Evolutionary conservation across 1,284 basidiomycete species (phyloP).

Genomic region (Rhodotorula glutinis): DNA sequence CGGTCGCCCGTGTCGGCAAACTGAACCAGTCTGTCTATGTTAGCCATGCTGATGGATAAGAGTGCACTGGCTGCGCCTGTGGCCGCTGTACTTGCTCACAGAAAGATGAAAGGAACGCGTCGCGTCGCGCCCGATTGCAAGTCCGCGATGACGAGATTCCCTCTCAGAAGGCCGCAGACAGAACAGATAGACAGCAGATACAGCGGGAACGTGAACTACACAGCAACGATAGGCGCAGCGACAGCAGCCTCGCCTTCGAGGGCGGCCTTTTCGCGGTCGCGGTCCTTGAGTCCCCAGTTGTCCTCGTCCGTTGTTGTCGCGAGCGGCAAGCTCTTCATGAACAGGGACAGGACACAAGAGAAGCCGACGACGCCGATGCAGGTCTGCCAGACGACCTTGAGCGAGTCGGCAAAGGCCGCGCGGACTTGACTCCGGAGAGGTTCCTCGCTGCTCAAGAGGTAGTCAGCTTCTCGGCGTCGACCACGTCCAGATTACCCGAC

Average conservation of each 20-base stretch:
- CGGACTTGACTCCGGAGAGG: conserved; percentile 30
- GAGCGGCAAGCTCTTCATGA: conserved; percentile 28
- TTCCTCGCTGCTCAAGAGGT: conserved; percentile 9
- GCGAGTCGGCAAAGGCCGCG: conserved; percentile 23
- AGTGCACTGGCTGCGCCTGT: too few relatives aligned
- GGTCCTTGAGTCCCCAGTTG: conserved; percentile 11
- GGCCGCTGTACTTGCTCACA: too few relatives aligned
- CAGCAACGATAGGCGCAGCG: too few relatives aligned
- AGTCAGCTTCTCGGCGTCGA: not conserved
- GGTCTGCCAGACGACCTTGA: conserved; percentile 30
- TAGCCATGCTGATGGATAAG: not conserved
- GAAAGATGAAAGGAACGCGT: too few relatives aligned
- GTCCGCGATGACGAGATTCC: too few relatives aligned
- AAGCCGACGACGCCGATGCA: conserved; percentile 2
- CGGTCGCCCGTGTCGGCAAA: conserved; percentile 3
- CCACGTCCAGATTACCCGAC: too few relatives aligned
- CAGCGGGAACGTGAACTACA: too few relatives aligned
- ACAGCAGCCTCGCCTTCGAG: too few relatives aligned
- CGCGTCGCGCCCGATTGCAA: too few relatives aligned
- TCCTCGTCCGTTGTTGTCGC: conserved; percentile 33
- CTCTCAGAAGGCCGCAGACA: too few relatives aligned
- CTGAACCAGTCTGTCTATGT: not conserved
- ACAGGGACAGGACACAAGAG: conserved; percentile 20
- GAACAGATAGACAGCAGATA: too few relatives aligned
- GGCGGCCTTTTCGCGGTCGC: not conserved